Evolutionary conservation across 768 basidiomycete species (phyloP).

Genomic region (Thelephora ganbajun): DNA sequence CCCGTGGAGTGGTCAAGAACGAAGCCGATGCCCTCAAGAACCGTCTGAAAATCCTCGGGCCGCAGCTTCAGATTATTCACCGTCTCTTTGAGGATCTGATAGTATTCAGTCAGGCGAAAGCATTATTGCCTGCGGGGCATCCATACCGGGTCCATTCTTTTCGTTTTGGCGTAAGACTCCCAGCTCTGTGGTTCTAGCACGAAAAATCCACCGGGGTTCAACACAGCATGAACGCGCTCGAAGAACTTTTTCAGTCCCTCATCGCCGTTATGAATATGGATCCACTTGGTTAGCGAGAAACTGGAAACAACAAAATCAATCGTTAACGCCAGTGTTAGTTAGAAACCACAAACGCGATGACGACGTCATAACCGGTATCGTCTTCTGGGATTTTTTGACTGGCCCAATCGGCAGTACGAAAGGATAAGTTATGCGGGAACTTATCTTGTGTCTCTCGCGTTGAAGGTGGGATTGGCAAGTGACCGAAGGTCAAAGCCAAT

Average conservation of each 20-base stretch:
- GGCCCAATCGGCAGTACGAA: slow-evolving; percentile 68
- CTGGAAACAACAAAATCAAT: slow-evolving; percentile 21
- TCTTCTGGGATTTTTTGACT: slow-evolving; percentile 39
- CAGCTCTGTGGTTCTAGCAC: slow-evolving; percentile 78
- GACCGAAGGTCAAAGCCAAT: slow-evolving; percentile 62
- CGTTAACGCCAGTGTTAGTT: background rate
- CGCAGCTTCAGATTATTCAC: slow-evolving; percentile 40
- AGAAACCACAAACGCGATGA: slow-evolving; percentile 50
- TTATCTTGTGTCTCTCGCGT: slow-evolving; percentile 14
- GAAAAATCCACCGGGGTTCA: slow-evolving; percentile 54
- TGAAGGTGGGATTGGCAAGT: slow-evolving; percentile 50
- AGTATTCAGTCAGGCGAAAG: background rate
- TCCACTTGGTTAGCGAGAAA: slow-evolving; percentile 86
- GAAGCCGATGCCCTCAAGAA: slow-evolving; percentile 55
- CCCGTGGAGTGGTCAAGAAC: slow-evolving; percentile 32
- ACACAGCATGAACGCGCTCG: slow-evolving; percentile 35
- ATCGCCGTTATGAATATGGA: slow-evolving; percentile 75
- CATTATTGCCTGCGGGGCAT: background rate
- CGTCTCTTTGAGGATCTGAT: slow-evolving; percentile 44
- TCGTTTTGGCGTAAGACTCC: slow-evolving; percentile 73
- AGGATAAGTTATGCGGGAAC: slow-evolving; percentile 74
- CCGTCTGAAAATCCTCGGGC: slow-evolving; percentile 44
- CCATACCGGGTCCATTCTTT: slow-evolving; percentile 45
- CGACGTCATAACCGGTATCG: slow-evolving; percentile 52
- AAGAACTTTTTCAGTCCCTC: slow-evolving; percentile 61